Evolutionary conservation across 331 rosid genomes (phyloP).

Genomic region (Spiraea crenata): DNA sequence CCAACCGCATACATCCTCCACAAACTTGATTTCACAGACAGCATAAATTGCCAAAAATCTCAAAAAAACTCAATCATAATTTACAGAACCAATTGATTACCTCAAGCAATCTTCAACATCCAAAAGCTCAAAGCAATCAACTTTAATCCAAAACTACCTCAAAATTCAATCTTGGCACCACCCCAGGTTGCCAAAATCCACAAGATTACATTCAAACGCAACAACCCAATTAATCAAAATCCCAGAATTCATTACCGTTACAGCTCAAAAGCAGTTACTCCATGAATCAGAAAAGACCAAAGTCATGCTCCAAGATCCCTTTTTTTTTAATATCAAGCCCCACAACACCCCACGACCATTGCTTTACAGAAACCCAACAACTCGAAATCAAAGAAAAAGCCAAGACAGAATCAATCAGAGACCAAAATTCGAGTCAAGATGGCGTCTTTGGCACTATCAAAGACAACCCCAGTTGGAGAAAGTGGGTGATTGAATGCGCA

Average conservation of each 20-base stretch:
- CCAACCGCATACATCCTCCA: constrained; percentile 64
- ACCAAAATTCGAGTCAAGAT: constrained; percentile 1
- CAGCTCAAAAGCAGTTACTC: constrained; percentile 4
- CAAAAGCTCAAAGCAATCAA: background rate
- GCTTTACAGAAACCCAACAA: background rate
- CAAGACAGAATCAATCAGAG: background rate
- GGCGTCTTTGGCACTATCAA: background rate
- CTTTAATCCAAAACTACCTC: background rate
- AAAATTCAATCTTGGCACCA: background rate
- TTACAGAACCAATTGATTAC: constrained; percentile 16
- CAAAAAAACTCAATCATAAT: constrained; percentile 19
- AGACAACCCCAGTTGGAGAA: constrained; percentile 14
- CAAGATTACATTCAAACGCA: constrained; percentile 4
- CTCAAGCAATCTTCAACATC: constrained; percentile 16
- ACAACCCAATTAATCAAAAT: constrained; percentile 7
- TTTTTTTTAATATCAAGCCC: background rate
- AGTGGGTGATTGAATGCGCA: background rate
- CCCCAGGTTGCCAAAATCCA: constrained; percentile 24
- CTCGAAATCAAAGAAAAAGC: constrained; percentile 5
- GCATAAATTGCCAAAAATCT: constrained; percentile 16
- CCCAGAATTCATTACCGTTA: background rate
- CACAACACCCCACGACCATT: background rate
- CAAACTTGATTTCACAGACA: constrained; percentile 22
- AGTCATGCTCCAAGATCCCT: background rate
- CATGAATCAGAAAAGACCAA: constrained; percentile 1